Conservation (phyloP, 2,329 filamentous ascomycete species). For the Gnomoniopsis sp. region DNA sequence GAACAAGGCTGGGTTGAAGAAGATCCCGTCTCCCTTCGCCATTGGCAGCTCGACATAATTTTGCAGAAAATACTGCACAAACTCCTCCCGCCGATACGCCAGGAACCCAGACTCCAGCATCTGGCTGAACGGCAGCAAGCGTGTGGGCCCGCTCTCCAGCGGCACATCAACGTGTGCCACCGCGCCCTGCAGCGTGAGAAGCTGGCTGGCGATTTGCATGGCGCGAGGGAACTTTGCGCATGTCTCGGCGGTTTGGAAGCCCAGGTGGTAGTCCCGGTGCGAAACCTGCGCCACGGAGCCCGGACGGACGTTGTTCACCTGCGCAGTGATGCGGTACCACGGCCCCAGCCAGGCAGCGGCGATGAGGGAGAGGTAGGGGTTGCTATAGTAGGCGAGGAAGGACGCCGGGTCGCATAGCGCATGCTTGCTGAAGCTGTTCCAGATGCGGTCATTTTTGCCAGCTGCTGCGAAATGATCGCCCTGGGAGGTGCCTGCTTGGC, state of each 20-base stretch:
- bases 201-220: constrained; percentile 52
- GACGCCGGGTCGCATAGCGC: constrained; percentile 46
- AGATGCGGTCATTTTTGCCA: constrained; percentile 58
- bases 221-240: constrained; percentile 46
- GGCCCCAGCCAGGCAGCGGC: constrained; percentile 57
- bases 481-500: constrained; percentile 29
- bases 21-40: constrained; percentile 55
- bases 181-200: constrained; percentile 60
- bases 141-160: constrained; percentile 53
- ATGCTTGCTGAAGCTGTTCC: constrained; percentile 65
- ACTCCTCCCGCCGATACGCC: constrained; percentile 51
- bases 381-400: constrained; percentile 57
- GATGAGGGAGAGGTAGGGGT: constrained; percentile 53
- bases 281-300: constrained; percentile 54
- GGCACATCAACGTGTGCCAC: constrained; percentile 62
- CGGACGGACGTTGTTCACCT: constrained; percentile 61
- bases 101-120: constrained; percentile 54
- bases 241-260: constrained; percentile 51
- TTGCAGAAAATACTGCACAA: constrained; percentile 50
- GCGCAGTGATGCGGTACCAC: constrained; percentile 56
- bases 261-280: constrained; percentile 63
- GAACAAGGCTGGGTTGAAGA: constrained; percentile 62
- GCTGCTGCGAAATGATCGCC: constrained; percentile 60
- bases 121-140: constrained; percentile 60
- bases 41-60: constrained; percentile 52